These are phyloP conservation scores for Fremontodendron californicum DNA, from an alignment of 345 rosid genomes.

Conservation along the genomic window DNA sequence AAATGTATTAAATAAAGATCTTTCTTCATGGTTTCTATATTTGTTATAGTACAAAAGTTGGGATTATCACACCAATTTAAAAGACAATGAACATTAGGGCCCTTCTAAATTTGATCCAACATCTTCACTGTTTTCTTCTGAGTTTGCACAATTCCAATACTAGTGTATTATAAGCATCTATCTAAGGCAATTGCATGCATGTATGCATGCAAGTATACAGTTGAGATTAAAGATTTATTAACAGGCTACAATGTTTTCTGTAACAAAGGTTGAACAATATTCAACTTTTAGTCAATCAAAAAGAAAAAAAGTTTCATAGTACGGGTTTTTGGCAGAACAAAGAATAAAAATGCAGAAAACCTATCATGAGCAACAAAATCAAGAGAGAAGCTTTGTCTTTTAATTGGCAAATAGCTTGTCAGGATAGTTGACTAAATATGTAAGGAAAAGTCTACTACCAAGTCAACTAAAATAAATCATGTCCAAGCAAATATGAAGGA, in stretches of 20 bases:
- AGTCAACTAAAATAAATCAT: background rate
- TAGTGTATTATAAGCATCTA: background rate
- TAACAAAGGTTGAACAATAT: background rate
- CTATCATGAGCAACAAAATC: background rate
- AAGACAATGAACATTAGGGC: background rate
- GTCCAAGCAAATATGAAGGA: background rate
- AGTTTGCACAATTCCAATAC: background rate
- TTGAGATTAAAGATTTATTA: background rate
- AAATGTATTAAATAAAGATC: background rate
- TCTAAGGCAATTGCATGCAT: background rate
- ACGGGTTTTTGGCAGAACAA: too few relatives aligned
- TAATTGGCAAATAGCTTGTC: background rate
- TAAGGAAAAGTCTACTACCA: background rate
- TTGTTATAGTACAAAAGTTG: background rate
- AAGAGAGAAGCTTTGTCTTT: background rate
- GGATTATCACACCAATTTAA: background rate
- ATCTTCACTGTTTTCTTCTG: background rate
- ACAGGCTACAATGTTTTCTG: background rate
- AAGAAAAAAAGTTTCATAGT: too few relatives aligned
- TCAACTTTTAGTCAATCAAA: too few relatives aligned
- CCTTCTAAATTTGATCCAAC: background rate
- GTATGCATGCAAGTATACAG: background rate
- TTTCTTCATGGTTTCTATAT: background rate
- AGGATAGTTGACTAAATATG: background rate
- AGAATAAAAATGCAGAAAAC: background rate